Conservation (phyloP, 176 grass and related monocot genomes). For the Lolium rigidum region DNA sequence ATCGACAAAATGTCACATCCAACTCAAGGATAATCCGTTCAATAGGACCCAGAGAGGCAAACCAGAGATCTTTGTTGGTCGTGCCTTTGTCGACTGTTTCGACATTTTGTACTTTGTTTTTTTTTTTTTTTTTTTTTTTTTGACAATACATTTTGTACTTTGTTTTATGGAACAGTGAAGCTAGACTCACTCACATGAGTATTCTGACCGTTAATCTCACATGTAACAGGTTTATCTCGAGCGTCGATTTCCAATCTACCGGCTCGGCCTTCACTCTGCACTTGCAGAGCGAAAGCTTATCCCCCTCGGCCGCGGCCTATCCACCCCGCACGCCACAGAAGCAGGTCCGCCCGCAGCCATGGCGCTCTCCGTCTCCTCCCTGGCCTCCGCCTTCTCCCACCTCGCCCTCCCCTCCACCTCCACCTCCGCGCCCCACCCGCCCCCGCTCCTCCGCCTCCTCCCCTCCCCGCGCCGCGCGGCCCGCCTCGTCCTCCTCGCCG, state of each 20-base stretch:
- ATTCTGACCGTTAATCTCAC: neutral
- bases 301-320: conserved; percentile 45
- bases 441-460: conserved; percentile 19
- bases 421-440: conserved; percentile 26
- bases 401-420: conserved; percentile 73
- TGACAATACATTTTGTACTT: no score
- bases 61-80: neutral
- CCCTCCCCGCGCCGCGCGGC: neutral
- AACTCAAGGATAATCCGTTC: neutral
- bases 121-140: no score
- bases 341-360: conserved; percentile 14
- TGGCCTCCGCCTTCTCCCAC: conserved; percentile 66
- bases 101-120: no score
- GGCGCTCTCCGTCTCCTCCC: conserved; percentile 79
- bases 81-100: no score
- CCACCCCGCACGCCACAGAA: conserved; percentile 32
- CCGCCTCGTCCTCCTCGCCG: conserved; percentile 31
- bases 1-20: neutral
- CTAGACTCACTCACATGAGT: neutral
- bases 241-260: neutral
- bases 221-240: neutral
- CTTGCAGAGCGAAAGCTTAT: conserved; percentile 31
- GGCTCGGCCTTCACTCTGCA: neutral
- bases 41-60: neutral
- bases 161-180: neutral